phyloP scores from a whole-genome alignment of 176 grass and related monocot species.

The Coix lacrymajobi region DNA sequence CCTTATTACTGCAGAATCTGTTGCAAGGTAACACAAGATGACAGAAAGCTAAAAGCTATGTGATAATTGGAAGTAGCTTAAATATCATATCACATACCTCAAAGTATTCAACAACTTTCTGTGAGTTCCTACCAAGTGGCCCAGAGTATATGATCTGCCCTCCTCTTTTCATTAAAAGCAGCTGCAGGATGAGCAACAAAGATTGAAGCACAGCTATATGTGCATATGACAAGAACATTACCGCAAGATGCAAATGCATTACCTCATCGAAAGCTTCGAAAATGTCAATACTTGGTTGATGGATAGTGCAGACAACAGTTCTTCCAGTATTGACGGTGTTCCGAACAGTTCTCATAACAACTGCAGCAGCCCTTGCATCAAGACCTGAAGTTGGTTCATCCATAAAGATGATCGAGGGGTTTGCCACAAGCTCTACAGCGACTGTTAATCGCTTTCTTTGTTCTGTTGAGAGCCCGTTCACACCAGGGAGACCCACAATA shows the following conservation, averaged over 20 bases:
- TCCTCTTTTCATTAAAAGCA: conserved; percentile 80
- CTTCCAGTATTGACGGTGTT: conserved; percentile 77
- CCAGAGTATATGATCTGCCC: conserved; percentile 78
- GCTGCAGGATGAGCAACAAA: conserved; percentile 41
- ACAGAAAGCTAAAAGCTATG: conserved; percentile 3
- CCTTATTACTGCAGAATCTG: conserved; percentile 15
- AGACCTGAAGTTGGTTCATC: conserved; percentile 86
- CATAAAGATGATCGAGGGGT: conserved; percentile 78
- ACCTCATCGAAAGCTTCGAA: conserved; percentile 93
- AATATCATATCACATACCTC: conserved; percentile 46
- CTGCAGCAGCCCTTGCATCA: conserved; percentile 76
- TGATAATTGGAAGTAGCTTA: conserved; percentile 9
- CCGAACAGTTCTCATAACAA: conserved; percentile 82
- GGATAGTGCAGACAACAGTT: conserved; percentile 83
- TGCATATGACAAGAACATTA: neutral
- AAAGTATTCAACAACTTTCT: conserved; percentile 67
- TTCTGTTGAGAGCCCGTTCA: conserved; percentile 75
- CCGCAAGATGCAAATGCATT: neutral
- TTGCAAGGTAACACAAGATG: conserved; percentile 13
- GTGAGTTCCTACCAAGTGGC: conserved; percentile 62
- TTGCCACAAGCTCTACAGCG: conserved; percentile 68
- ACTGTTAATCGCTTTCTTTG: conserved; percentile 81
- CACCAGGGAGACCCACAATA: conserved; percentile 63
- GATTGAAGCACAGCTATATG: neutral
- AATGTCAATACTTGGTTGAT: conserved; percentile 90